A percentile compares a stretch with the other conserved stretches of the same genome.
Evolutionary conservation across 2,329 filamentous ascomycete genomes (phyloP).

Genomic region (Colletotrichum orbiculare): DNA sequence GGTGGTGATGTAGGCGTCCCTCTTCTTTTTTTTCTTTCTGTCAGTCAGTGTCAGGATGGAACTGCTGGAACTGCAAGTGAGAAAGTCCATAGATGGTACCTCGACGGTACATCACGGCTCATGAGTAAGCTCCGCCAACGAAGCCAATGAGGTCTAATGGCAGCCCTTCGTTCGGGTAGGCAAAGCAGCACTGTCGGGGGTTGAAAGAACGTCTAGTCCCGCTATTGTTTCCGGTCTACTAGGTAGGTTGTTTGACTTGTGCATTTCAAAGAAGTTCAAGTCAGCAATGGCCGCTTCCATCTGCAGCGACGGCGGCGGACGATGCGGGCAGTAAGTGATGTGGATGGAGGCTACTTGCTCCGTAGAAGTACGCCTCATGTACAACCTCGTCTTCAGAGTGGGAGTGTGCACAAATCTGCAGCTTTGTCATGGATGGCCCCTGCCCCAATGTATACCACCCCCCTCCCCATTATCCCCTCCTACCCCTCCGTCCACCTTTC

Average conservation of each 20-base stretch:
- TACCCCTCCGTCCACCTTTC: conserved; percentile 37
- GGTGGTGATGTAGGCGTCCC: conserved; percentile 31
- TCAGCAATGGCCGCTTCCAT: conserved; percentile 10
- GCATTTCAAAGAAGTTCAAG: conserved; percentile 5
- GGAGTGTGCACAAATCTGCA: conserved; percentile 23
- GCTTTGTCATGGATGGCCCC: conserved; percentile 32
- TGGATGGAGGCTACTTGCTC: no score
- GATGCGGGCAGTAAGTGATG: no score
- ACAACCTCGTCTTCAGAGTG: not conserved
- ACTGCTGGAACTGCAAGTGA: conserved; percentile 28
- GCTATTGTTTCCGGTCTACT: conserved; percentile 24
- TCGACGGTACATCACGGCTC: conserved; percentile 11
- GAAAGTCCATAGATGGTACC: conserved; percentile 24
- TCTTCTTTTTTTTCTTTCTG: conserved; percentile 17
- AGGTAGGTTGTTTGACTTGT: conserved; percentile 1
- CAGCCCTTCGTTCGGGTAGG: conserved; percentile 1
- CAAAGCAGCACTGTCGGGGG: conserved; percentile 26
- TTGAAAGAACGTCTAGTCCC: conserved; percentile 12
- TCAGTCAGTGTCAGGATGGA: conserved; percentile 15
- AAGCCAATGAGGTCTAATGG: conserved; percentile 21
- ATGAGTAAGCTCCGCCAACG: conserved; percentile 36
- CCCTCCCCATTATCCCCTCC: conserved; percentile 22
- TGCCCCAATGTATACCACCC: conserved; percentile 33
- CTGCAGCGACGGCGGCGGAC: conserved; percentile 19
- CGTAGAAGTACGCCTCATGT: no score